These are phyloP conservation scores for Rhododendron griersonianum DNA, from an alignment of 148 eudicot species.

Conservation along the genomic window DNA sequence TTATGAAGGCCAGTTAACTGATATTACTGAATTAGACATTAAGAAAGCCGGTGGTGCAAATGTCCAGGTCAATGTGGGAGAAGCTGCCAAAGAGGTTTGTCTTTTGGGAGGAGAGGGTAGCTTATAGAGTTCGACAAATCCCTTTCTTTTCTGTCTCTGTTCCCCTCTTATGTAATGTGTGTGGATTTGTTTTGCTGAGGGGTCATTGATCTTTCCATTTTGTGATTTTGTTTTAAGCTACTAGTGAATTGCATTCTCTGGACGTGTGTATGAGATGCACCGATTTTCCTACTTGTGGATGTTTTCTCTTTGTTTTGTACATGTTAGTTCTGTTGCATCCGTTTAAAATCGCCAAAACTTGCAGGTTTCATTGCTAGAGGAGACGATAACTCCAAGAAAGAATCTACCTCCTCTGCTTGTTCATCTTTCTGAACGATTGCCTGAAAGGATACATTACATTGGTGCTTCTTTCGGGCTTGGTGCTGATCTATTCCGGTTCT, in stretches of 20 bases:
- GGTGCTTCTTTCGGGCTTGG: constrained; percentile 19
- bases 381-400: constrained; percentile 9
- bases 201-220: background rate
- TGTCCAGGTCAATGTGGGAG: background rate
- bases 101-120: background rate
- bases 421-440: constrained; percentile 6
- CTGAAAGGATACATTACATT: constrained; percentile 17
- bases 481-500: constrained; percentile 14
- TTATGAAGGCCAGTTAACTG: constrained; percentile 16
- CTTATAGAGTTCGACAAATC: background rate
- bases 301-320: background rate
- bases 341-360: background rate
- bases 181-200: background rate
- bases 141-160: background rate
- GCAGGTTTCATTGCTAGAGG: constrained; percentile 14
- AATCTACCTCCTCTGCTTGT: constrained; percentile 10
- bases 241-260: background rate
- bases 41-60: background rate
- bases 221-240: background rate
- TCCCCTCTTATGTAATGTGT: background rate
- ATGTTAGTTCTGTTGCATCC: background rate
- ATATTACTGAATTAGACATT: background rate
- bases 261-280: background rate
- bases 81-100: constrained; percentile 16
- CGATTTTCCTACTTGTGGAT: background rate